Evolutionary conservation across 768 basidiomycete species (phyloP), one percentile per base, ranked within the genome.

Genomic region (Termitomyces sp.): DNA sequence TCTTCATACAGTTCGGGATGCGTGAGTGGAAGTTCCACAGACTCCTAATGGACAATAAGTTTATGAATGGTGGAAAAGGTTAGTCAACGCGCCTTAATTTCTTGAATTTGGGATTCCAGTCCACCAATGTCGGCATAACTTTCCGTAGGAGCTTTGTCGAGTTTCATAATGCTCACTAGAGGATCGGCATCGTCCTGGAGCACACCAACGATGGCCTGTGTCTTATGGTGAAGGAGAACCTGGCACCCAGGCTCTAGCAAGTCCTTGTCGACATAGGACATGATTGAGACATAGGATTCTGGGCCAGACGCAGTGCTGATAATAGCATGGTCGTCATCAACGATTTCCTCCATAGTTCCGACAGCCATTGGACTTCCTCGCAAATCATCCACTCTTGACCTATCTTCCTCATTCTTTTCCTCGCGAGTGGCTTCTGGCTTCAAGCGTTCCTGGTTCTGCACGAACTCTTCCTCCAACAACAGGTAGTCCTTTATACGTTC

Each of bases 121-220:
- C 96, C 97, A 79, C 97, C 97, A 65, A 99, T 90, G 68, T 98
- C 97, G 13, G 96, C 94, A 71, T 99, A 99, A 64, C 93, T 96
- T 74, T 98, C 97, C 20, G 94, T 97, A 1, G 97, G 97, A 3
- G 96, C 95, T 76, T 99, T 98, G 80, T 98, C 95, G 51, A 98
- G 83, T 70, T 98, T 97, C 95, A 98, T 98, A 68, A 98, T 91
- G 68, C 87, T 96, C 63, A 98, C 95, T 76, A 97, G 83, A 4
- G 97, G 97, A 68, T 99, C 92, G 13, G 88, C 79, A 67, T 99
- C 96, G 67, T 99, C 96, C 61, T 92, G 88, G 44, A 99, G 78
- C 26, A 98, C 96, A 65, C 97, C 97, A 54, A 98, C 91, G 60
- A 99, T 87, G 0, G 94, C 83, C 63, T 95, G 92, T 18, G 87